A percentile compares a stretch with the other conserved stretches of the same genome.
Evolutionary conservation across 805 yeast species (phyloP).

Genomic region (Clavispora santaluciae): DNA sequence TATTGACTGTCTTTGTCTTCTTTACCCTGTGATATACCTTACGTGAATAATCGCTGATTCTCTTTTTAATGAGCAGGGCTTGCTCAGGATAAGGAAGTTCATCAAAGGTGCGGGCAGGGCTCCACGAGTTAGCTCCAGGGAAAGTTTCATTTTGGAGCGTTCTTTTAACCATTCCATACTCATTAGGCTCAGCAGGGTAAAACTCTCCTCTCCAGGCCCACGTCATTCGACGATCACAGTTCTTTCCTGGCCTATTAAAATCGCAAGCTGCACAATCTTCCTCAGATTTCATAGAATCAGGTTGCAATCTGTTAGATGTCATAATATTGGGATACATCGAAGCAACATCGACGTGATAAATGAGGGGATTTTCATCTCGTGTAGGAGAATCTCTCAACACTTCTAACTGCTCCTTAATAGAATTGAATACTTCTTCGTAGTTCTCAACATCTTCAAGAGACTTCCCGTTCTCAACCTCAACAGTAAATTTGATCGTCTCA

Average conservation of each 20-base stretch:
- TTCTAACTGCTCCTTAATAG: conserved; percentile 50
- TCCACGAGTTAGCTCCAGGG: conserved; percentile 54
- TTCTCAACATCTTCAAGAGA: conserved; percentile 74
- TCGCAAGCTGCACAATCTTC: conserved; percentile 97
- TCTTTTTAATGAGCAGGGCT: conserved; percentile 65
- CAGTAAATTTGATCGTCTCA: conserved; percentile 72
- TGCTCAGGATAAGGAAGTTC: conserved; percentile 77
- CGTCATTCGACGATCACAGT: conserved; percentile 83
- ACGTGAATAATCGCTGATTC: conserved; percentile 77
- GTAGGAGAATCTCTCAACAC: conserved; percentile 58
- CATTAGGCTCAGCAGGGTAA: conserved; percentile 86
- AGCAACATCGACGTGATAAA: conserved; percentile 97
- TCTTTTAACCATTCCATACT: conserved; percentile 83
- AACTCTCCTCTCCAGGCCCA: conserved; percentile 99
- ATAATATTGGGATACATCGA: conserved; percentile 99
- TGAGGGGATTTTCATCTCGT: conserved; percentile 74
- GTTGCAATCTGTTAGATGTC: conserved; percentile 96
- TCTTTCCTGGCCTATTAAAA: conserved; percentile 90
- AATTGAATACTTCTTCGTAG: conserved; percentile 65
- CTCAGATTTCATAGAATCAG: conserved; percentile 94
- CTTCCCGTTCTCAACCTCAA: conserved; percentile 74
- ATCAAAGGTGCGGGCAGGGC: conserved; percentile 62
- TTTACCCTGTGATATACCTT: conserved; percentile 81
- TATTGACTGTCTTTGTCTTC: conserved; percentile 74
- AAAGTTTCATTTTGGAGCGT: conserved; percentile 76